phyloP scores from a whole-genome alignment of 805 yeast species.

The Yarrowia sp. region DNA sequence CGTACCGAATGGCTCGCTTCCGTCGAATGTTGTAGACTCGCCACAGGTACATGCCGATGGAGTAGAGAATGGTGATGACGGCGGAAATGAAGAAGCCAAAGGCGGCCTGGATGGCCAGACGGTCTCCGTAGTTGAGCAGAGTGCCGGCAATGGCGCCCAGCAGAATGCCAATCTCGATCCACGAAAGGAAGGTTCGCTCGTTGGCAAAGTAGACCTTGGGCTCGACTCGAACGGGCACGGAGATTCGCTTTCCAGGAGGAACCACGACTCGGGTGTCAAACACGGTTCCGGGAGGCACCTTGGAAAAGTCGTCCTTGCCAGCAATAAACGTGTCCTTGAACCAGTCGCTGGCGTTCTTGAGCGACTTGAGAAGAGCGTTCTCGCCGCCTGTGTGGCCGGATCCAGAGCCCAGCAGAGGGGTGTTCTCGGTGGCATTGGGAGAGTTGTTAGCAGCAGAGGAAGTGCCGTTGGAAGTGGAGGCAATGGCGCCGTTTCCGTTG shows the following conservation, averaged over 20 bases:
- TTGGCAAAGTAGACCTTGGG: constrained; percentile 99
- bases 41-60: constrained; percentile 71
- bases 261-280: constrained; percentile 58
- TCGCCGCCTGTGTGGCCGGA: background rate
- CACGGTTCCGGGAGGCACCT: constrained; percentile 62
- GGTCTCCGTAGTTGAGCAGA: constrained; percentile 77
- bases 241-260: constrained; percentile 84
- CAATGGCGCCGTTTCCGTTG: background rate
- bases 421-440: constrained; percentile 29
- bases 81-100: constrained; percentile 84
- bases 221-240: constrained; percentile 94
- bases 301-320: constrained; percentile 48
- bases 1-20: constrained; percentile 79
- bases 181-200: constrained; percentile 88
- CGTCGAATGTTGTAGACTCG: constrained; percentile 79
- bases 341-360: constrained; percentile 28
- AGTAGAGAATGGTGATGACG: constrained; percentile 64
- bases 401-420: constrained; percentile 28
- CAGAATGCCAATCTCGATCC: constrained; percentile 88
- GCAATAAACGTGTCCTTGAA: constrained; percentile 35
- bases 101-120: constrained; percentile 71
- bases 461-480: background rate
- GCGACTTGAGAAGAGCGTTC: constrained; percentile 23
- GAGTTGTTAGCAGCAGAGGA: constrained; percentile 20
- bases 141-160: constrained; percentile 87